These are phyloP conservation scores for Aegle marmelos DNA, from an alignment of 345 rosid genomes.

Conservation along the genomic window DNA sequence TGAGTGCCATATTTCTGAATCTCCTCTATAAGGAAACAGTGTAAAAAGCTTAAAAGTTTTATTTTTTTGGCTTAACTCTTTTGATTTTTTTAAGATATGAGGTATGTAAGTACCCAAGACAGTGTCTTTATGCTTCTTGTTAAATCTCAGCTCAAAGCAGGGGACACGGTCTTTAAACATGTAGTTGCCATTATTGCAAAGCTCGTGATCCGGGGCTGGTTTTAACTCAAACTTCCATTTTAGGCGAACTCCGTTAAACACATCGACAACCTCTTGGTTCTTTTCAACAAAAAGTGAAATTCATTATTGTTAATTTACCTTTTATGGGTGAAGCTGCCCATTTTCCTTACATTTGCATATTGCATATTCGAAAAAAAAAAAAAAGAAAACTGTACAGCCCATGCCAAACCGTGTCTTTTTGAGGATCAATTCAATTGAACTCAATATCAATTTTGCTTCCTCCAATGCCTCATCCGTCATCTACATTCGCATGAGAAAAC, in stretches of 20 bases:
- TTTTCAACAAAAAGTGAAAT: slow-evolving; percentile 18
- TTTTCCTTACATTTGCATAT: too few species aligned
- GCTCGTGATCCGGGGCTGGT: neutral
- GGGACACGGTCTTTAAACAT: neutral
- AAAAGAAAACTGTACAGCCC: too few species aligned
- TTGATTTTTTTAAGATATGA: slow-evolving; percentile 14
- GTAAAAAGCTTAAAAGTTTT: slow-evolving; percentile 29
- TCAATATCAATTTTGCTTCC: neutral
- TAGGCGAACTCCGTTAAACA: slow-evolving; percentile 14
- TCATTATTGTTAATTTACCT: too few species aligned
- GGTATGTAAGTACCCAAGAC: slow-evolving; percentile 19
- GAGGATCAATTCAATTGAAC: neutral
- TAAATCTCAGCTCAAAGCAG: slow-evolving; percentile 26
- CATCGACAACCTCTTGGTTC: slow-evolving; percentile 4
- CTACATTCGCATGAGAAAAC: too few species aligned
- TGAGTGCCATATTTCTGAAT: too few species aligned
- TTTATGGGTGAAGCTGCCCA: too few species aligned
- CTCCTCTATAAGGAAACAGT: too few species aligned
- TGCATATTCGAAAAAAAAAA: too few species aligned
- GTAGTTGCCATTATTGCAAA: too few species aligned
- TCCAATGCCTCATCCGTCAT: neutral
- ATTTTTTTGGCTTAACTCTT: slow-evolving; percentile 15
- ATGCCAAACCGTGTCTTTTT: too few species aligned
- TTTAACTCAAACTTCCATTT: slow-evolving; percentile 17
- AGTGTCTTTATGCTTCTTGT: slow-evolving; percentile 29